phyloP scores from a whole-genome alignment of 345 rosid species.

The Durio zibethinus region DNA sequence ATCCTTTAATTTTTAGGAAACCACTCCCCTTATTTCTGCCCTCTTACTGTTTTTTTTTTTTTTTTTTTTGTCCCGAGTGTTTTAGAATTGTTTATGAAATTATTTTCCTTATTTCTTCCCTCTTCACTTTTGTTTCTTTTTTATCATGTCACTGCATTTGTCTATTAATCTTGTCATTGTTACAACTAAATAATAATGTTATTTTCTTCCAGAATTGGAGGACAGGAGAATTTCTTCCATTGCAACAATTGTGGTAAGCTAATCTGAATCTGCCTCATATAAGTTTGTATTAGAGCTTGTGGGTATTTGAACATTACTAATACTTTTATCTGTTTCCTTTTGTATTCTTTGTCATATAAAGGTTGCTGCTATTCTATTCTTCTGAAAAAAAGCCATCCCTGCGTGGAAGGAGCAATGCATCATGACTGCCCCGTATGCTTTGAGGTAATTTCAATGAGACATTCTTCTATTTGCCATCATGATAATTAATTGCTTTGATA shows the following conservation, averaged over 20 bases:
- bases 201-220: slow-evolving; percentile 59
- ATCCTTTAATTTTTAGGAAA: background rate
- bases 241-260: slow-evolving; percentile 84
- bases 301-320: background rate
- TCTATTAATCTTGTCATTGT: background rate
- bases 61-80: background rate
- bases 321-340: background rate
- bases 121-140: background rate
- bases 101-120: background rate
- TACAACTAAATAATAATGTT: background rate
- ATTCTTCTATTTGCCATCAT: background rate
- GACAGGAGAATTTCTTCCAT: slow-evolving; percentile 81
- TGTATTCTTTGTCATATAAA: slow-evolving; percentile 15
- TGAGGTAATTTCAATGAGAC: slow-evolving; percentile 47
- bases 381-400: slow-evolving; percentile 70
- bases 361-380: slow-evolving; percentile 86
- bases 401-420: slow-evolving; percentile 99
- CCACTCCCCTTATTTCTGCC: background rate
- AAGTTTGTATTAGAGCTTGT: background rate
- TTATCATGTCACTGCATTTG: background rate
- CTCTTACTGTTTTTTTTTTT: background rate
- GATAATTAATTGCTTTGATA: background rate
- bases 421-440: slow-evolving; percentile 92
- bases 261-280: background rate
- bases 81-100: background rate